Base-by-base conservation (phyloP, 1,284 basidiomycete species). In the Chiua sp. region DNA sequence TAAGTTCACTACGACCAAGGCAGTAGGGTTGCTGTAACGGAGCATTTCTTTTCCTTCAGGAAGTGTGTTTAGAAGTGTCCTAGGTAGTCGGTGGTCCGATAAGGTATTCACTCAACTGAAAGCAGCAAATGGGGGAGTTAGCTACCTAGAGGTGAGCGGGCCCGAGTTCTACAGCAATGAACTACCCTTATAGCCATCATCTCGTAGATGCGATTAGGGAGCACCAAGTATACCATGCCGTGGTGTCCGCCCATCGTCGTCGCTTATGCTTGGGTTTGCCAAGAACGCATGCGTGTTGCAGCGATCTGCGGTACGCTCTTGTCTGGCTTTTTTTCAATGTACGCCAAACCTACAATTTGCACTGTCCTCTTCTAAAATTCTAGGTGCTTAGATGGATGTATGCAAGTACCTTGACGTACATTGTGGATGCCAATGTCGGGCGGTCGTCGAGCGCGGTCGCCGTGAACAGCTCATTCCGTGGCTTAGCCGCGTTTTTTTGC, bases 231-330 rank as follows among this genome's bases (percentile, higher is more conserved):
- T 23, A 83, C 81, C 28, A 79, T 88, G 70, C 65, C 80, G 46
- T 72, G 82, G 54, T 77, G 90, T 15, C 88, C 90, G 3, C 79
- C 81, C 0, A 79, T 81, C 6, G 81, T 88, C 54, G 72, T 92
- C 28, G 87, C 83, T 0, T 93, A 92, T 69, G 94, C 85, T 2
- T 96, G 94, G 94, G 81, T 90, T 7, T 86, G 85, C 52, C 76
- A 92, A 59, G 71, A 86, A 56, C 86, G 84, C 35, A 79, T 87
- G 6, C 82, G 91, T 68, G 78, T 94, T 47, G 82, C 86, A 8
- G 87, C 80, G 0, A 76, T 91, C n/a, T 88, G 87, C 63, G 80
- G 86, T 2, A 82, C 86, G 70, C 77, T 92, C 4, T 91, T 91
- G 86, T 92, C 89, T n/a, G n/a, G n/a, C n/a, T n/a, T n/a, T n/a